A percentile compares a stretch with the other conserved stretches of the same genome.
Evolutionary conservation across 352 stramenopile genomes (phyloP).

Genomic region (Paralagenidium karlingii): DNA sequence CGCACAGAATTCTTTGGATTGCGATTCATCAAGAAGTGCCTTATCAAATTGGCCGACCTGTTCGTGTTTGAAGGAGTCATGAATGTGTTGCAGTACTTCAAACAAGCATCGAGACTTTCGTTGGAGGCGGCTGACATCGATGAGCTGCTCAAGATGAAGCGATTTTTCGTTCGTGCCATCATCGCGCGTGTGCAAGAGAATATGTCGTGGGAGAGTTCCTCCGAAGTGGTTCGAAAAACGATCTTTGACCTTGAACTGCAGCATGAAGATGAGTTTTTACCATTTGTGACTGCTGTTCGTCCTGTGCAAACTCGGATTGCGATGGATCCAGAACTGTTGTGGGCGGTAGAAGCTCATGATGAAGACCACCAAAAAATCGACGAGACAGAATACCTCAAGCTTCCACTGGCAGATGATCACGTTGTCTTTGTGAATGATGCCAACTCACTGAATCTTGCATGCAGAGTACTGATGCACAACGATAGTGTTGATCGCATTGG

Average conservation of each 20-base stretch:
- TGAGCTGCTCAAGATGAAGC: slow-evolving; percentile 27
- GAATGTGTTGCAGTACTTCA: slow-evolving; percentile 49
- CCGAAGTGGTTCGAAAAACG: no score
- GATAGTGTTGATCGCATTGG: slow-evolving; percentile 22
- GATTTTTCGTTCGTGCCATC: slow-evolving; percentile 52
- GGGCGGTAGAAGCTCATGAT: not conserved
- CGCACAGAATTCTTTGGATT: slow-evolving; percentile 32
- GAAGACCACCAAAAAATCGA: no score
- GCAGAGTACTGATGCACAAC: slow-evolving; percentile 29
- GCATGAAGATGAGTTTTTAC: slow-evolving; percentile 54
- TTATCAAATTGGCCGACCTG: slow-evolving; percentile 47
- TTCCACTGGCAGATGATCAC: slow-evolving; percentile 22
- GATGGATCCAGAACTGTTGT: slow-evolving; percentile 1
- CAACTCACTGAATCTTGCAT: slow-evolving; percentile 27
- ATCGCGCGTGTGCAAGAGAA: slow-evolving; percentile 10
- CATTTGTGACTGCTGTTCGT: slow-evolving; percentile 25
- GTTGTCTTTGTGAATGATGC: slow-evolving; percentile 51
- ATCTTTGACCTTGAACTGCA: slow-evolving; percentile 52
- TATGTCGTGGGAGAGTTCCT: slow-evolving; percentile 21
- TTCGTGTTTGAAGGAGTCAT: slow-evolving; percentile 30
- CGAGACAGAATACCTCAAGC: slow-evolving; percentile 23
- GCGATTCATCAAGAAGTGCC: slow-evolving; percentile 22
- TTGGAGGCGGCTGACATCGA: no score
- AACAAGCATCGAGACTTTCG: no score
- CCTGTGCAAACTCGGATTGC: slow-evolving; percentile 1